Percentiles rank a stretch among this genome's conserved stretches.
Conservation (phyloP, 148 eudicot genomes). For the Amaranthus cruentus region DNA sequence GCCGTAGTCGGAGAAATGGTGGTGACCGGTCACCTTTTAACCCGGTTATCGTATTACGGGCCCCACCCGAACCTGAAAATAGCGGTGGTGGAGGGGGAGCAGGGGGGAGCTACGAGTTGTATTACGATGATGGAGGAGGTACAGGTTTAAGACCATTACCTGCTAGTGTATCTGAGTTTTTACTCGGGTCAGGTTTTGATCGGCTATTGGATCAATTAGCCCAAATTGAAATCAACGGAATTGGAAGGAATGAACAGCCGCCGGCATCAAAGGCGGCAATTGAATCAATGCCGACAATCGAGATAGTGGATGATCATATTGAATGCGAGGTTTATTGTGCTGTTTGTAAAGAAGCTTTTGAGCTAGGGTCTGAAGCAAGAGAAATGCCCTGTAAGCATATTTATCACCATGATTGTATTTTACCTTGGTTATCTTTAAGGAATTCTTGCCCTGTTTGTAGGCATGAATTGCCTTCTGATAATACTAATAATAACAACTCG, state of each 20-base stretch:
- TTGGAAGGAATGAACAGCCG: constrained; percentile 58
- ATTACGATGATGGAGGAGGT: constrained; percentile 79
- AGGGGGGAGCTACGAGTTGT: constrained; percentile 63
- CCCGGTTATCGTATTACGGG: constrained; percentile 87
- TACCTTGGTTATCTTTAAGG: constrained; percentile 64
- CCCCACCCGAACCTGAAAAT: constrained; percentile 33
- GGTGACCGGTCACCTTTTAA: constrained; percentile 87
- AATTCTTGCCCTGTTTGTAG: constrained; percentile 88
- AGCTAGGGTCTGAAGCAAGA: constrained; percentile 50
- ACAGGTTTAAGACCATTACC: constrained; percentile 81
- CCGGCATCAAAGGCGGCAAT: constrained; percentile 83
- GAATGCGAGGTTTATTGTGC: constrained; percentile 55
- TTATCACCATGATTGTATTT: constrained; percentile 69
- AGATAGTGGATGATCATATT: constrained; percentile 41
- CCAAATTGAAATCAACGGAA: constrained; percentile 61
- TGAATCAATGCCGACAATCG: constrained; percentile 63
- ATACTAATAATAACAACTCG: neutral
- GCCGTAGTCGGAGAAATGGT: constrained; percentile 45
- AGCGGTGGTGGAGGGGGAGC: constrained; percentile 23
- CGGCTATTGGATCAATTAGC: constrained; percentile 61
- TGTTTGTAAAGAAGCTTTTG: constrained; percentile 76
- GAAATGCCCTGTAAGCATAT: constrained; percentile 92
- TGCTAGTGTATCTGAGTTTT: constrained; percentile 60
- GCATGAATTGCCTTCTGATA: constrained; percentile 53
- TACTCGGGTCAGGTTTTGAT: constrained; percentile 74